Evolutionary conservation across 768 basidiomycete species (phyloP), one percentile per base, ranked within the genome.

Genomic region (Imleria badia): DNA sequence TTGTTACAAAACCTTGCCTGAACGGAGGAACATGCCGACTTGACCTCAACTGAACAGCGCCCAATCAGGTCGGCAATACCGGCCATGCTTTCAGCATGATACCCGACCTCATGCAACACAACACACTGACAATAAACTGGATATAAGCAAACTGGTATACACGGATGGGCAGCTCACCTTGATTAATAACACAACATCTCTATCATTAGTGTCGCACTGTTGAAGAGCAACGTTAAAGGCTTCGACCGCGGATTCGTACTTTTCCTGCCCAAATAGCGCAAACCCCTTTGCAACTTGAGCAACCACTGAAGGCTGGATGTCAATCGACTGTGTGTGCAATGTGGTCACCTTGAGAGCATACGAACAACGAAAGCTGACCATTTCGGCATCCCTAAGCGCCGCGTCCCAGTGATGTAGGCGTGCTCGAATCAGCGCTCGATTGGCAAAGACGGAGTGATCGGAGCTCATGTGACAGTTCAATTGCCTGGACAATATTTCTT

Each of bases 11-110:
- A 45, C 19, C 15, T 48, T 50, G 29, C 56, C 56, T 57, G 56
- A 40, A 58, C 48, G 26, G 31, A 36, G 20, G n/a, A 30, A 41
- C 44, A 45, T 11, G 56, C 17, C 15, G 34, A 30, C 39, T 45
- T 58, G 56, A 23, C 29, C 10, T 35, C 55, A 26, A 6, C 9
- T 22, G 55, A 44, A 41, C 56, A 50, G 12, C 29, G 48, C 10
- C 50, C 55, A 7, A 58, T 22, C 31, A 50, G n/a, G 19, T 50
- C 55, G 23, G 55, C 13, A 2, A 58, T 23, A 35, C 48, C n/a
- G 1, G 56, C 56, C 56, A 58, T 57, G 48, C 56, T 35, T 36
- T 58, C 55, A 0, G 56, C 56, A 42, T 58, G 54, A 45, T 58
- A 58, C 22, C 22, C 17, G 12, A 51, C 39, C 12, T 58, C 55